phyloP scores from a whole-genome alignment of 495 filamentous ascomycete genomes.

The Recurvomyces mirabilis region DNA sequence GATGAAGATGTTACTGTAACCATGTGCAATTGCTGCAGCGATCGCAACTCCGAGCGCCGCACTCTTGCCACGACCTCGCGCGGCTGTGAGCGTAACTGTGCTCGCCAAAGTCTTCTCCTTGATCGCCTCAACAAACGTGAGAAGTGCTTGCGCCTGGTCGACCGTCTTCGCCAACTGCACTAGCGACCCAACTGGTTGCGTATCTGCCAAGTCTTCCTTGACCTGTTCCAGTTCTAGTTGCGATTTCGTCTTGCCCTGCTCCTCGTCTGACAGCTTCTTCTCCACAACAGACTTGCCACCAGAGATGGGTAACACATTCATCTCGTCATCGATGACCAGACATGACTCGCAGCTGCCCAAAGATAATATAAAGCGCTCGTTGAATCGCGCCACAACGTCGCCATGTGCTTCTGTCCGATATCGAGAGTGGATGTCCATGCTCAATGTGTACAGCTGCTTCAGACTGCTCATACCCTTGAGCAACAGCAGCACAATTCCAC shows the following conservation, averaged over 20 bases:
- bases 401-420: conserved; percentile 95
- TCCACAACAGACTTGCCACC: conserved; percentile 80
- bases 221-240: conserved; percentile 71
- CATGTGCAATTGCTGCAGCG: conserved; percentile 85
- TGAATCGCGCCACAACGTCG: conserved; percentile 93
- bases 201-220: conserved; percentile 75
- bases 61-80: conserved; percentile 92
- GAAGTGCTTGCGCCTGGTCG: conserved; percentile 87
- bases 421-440: conserved; percentile 95
- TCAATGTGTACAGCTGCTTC: conserved; percentile 93
- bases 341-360: conserved; percentile 89
- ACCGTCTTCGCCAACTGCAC: conserved; percentile 76
- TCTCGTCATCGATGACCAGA: conserved; percentile 91
- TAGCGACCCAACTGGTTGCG: conserved; percentile 74
- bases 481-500: conserved; percentile 79
- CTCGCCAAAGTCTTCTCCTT: conserved; percentile 88
- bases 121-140: conserved; percentile 94
- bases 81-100: conserved; percentile 88
- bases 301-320: conserved; percentile 95
- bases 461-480: conserved; percentile 94
- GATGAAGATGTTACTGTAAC: conserved; percentile 99
- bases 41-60: conserved; percentile 90
- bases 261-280: conserved; percentile 51
- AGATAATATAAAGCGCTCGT: conserved; percentile 93
- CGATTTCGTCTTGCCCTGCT: conserved; percentile 52